Conservation (phyloP, 352 stramenopile species). For the Globisporangium apiculatum region DNA sequence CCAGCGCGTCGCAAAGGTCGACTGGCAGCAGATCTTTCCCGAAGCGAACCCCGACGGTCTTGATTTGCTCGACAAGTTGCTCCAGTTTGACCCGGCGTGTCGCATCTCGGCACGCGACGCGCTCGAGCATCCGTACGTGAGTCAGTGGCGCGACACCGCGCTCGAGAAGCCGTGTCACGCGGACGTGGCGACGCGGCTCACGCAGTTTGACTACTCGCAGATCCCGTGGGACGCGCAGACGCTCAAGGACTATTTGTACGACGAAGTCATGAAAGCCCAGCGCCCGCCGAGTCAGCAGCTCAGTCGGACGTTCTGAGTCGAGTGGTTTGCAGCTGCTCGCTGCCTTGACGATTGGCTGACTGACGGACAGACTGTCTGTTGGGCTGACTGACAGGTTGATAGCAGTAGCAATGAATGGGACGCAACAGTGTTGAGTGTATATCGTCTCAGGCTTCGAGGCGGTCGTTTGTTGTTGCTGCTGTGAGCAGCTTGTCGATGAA, state of each 20-base stretch:
- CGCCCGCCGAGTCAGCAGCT: constrained; percentile 2
- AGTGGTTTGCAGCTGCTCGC: neutral
- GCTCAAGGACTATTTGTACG: constrained; percentile 74
- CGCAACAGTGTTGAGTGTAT: neutral
- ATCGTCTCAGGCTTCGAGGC: neutral
- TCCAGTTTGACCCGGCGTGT: constrained; percentile 84
- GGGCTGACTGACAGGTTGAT: neutral
- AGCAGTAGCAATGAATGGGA: neutral
- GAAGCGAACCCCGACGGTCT: constrained; percentile 82
- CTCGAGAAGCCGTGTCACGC: constrained; percentile 50
- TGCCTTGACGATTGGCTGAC: neutral
- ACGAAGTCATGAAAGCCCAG: constrained; percentile 78
- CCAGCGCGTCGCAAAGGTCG: constrained; percentile 58
- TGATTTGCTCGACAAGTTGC: constrained; percentile 79
- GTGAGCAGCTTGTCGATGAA: constrained; percentile 8
- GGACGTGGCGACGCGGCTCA: constrained; percentile 47
- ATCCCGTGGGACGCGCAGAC: constrained; percentile 61
- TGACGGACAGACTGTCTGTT: neutral
- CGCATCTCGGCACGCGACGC: constrained; percentile 83
- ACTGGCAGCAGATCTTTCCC: constrained; percentile 72
- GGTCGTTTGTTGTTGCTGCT: neutral
- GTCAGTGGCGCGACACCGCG: constrained; percentile 60
- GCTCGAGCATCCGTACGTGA: constrained; percentile 88
- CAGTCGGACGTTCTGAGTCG: neutral
- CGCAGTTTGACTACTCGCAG: constrained; percentile 71